phyloP scores from a whole-genome alignment of 257 asterid species.

The Nemophila menziesii region DNA sequence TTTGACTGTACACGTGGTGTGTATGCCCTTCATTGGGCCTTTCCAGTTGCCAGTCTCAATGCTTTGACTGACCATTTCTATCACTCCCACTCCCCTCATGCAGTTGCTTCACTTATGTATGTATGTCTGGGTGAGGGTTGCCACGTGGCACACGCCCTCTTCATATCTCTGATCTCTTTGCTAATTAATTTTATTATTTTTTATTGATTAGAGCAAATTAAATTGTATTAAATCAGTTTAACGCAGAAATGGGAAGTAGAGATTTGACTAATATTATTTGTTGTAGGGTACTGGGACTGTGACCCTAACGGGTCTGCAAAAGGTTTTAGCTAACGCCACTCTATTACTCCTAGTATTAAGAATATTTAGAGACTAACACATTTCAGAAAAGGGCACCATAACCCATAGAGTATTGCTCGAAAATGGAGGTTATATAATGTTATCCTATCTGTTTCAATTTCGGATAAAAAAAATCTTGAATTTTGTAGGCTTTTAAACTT shows the following conservation, averaged over 20 bases:
- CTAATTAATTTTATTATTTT: too few relatives aligned
- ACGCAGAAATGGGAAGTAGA: background rate
- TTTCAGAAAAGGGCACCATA: background rate
- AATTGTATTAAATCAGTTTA: too few relatives aligned
- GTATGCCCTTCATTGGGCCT: background rate
- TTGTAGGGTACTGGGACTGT: background rate
- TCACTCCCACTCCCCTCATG: conserved; percentile 1
- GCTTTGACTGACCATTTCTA: conserved; percentile 11
- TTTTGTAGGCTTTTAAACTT: too few relatives aligned
- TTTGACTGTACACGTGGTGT: background rate
- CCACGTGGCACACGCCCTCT: conserved; percentile 13
- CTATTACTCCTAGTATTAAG: background rate
- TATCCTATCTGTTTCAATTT: background rate
- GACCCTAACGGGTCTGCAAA: background rate
- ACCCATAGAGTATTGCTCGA: background rate
- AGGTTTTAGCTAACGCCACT: background rate
- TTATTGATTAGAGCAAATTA: background rate
- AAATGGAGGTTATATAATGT: background rate
- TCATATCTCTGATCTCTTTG: background rate
- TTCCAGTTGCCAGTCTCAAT: conserved; percentile 4
- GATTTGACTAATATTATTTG: background rate
- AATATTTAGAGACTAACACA: background rate
- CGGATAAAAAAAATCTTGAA: too few relatives aligned
- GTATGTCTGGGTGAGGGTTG: background rate
- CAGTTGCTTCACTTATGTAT: conserved; percentile 12